phyloP scores from a whole-genome alignment of 2,329 filamentous ascomycete species.

The Whalleya microplaca region DNA sequence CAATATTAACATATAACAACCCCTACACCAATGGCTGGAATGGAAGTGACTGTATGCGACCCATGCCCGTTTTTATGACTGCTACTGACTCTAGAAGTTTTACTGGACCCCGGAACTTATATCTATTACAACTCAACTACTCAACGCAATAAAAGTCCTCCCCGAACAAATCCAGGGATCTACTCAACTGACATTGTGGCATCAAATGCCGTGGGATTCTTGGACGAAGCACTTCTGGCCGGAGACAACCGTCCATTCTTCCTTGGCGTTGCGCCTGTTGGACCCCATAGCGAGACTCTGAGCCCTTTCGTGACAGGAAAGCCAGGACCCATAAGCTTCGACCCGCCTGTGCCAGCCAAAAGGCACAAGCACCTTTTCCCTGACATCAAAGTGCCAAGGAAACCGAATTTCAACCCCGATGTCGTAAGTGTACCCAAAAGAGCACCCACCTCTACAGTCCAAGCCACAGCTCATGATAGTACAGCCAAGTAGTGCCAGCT shows the following conservation, averaged over 20 bases:
- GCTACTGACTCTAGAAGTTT: too few relatives aligned
- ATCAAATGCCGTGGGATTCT: constrained; percentile 58
- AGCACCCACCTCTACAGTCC: too few relatives aligned
- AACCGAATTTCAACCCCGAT: constrained; percentile 64
- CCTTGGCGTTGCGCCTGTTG: constrained; percentile 64
- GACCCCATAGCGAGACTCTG: constrained; percentile 52
- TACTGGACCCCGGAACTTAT: constrained; percentile 60
- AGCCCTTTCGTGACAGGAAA: too few relatives aligned
- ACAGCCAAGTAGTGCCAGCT: constrained; percentile 43
- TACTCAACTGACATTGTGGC: constrained; percentile 57
- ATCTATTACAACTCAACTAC: constrained; percentile 10
- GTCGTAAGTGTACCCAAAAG: too few relatives aligned
- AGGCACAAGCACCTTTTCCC: constrained; percentile 65
- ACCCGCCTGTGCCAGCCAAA: constrained; percentile 56
- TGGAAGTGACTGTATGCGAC: too few relatives aligned
- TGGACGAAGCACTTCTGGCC: constrained; percentile 58
- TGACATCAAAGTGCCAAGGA: constrained; percentile 61
- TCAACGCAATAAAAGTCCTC: constrained; percentile 7
- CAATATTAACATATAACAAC: constrained; percentile 42
- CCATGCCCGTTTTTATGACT: constrained; percentile 32
- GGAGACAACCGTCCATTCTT: constrained; percentile 61
- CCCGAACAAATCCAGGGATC: not conserved
- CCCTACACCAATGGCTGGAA: constrained; percentile 42
- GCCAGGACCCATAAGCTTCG: too few relatives aligned
- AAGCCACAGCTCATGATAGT: not conserved